Percentiles rank a stretch among this genome's conserved stretches.
These are phyloP conservation scores for Astragalus glycyphyllos DNA, from an alignment of 306 rosid species.

Conservation along the genomic window DNA sequence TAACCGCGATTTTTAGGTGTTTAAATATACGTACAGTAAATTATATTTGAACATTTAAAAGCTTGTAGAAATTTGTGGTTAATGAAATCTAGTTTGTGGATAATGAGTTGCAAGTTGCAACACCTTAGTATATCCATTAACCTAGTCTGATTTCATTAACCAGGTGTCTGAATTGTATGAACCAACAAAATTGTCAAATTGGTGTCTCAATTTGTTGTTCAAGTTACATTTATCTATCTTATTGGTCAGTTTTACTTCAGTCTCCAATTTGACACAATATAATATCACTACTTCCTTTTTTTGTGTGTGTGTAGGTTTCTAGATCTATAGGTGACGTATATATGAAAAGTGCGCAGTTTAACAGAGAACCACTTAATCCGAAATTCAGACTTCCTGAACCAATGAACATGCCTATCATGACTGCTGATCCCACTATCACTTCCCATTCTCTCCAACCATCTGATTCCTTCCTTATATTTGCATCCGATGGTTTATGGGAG, in stretches of 20 bases:
- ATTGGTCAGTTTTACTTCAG: constrained; percentile 11
- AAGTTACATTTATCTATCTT: not conserved
- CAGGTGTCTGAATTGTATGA: too few species aligned
- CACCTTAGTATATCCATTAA: too few species aligned
- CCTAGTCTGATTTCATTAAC: too few species aligned
- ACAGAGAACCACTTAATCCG: constrained; percentile 64
- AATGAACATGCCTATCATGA: constrained; percentile 71
- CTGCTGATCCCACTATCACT: constrained; percentile 68
- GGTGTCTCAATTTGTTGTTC: too few species aligned
- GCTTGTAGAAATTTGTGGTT: too few species aligned
- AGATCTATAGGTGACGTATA: constrained; percentile 88
- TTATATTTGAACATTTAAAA: too few species aligned
- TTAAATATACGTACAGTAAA: too few species aligned
- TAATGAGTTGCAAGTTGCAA: too few species aligned
- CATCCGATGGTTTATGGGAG: constrained; percentile 95
- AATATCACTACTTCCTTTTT: constrained; percentile 18
- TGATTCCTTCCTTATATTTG: constrained; percentile 91
- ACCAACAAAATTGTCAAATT: too few species aligned
- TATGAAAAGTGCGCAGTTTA: constrained; percentile 68
- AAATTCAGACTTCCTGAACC: constrained; percentile 90
- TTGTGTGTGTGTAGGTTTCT: constrained; percentile 76
- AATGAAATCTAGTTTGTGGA: too few species aligned
- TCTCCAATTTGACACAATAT: not conserved
- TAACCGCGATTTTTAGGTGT: too few species aligned
- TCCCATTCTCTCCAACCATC: constrained; percentile 74